Percentiles rank a stretch among this genome's conserved stretches.
These are phyloP conservation scores for Podospora fimiseda DNA, from an alignment of 495 filamentous ascomycete species.

Conservation along the genomic window DNA sequence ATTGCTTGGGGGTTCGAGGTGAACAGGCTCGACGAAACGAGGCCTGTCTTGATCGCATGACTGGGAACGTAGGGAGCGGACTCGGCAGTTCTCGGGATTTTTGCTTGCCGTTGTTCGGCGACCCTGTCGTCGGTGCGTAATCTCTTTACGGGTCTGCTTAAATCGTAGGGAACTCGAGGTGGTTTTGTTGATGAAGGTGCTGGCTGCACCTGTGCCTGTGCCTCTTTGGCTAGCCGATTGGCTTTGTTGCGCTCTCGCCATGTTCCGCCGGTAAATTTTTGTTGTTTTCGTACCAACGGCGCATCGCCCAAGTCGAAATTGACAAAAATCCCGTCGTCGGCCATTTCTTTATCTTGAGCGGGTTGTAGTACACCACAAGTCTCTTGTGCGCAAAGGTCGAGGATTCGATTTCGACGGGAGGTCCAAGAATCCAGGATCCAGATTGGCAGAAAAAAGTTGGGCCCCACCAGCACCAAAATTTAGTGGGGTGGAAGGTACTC, in stretches of 20 bases:
- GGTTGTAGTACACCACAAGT: too few relatives aligned
- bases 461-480: slow-evolving; percentile 2
- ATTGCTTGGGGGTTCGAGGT: slow-evolving; percentile 72
- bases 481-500: slow-evolving; percentile 6
- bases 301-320: slow-evolving; percentile 76
- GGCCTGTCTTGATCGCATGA: slow-evolving; percentile 31
- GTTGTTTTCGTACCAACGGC: slow-evolving; percentile 49
- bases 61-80: slow-evolving; percentile 17
- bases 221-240: slow-evolving; percentile 58
- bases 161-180: slow-evolving; percentile 15
- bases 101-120: slow-evolving; percentile 12
- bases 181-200: slow-evolving; percentile 10
- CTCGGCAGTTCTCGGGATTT: slow-evolving; percentile 14
- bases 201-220: slow-evolving; percentile 8
- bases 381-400: too few relatives aligned
- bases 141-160: slow-evolving; percentile 35
- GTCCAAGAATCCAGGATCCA: background rate
- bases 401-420: too few relatives aligned
- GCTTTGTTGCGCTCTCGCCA: slow-evolving; percentile 85
- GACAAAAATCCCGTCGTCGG: slow-evolving; percentile 89
- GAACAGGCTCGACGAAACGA: slow-evolving; percentile 83
- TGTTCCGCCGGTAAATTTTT: slow-evolving; percentile 76
- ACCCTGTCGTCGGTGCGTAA: slow-evolving; percentile 30
- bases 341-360: slow-evolving; percentile 51
- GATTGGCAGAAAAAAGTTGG: slow-evolving; percentile 26